Base-by-base conservation (phyloP, 768 basidiomycete genomes). In the Mycena sanguinolenta region DNA sequence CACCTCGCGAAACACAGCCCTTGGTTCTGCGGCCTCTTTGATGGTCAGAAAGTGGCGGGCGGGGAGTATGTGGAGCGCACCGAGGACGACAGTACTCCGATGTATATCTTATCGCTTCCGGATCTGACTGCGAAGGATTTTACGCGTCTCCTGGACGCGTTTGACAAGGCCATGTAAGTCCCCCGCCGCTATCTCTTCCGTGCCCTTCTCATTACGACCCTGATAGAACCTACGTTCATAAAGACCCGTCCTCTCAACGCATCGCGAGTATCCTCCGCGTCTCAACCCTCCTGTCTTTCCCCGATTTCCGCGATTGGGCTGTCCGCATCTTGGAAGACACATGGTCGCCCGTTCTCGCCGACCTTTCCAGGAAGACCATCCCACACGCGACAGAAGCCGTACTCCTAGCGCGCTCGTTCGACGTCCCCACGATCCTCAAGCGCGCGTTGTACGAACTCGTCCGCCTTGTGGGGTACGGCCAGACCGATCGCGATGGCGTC, bases 361-460 rank as follows among this genome's bases (percentile, higher is more conserved):
- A 73, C 21, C 58, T 84, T 58, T 66, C 75, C 16, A 32, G 63
- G 16, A 58, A 70, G 27, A 65, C 57, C 12, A 44, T 77, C 50
- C 68, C 75, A 0, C 65, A 76, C 52, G 83, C 82, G 1, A 75
- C 75, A 1, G 78, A 79, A 58, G 80, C 76, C 16, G 72, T 84
- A 38, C 62, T 74, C 50, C 75, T 85, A 55, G 82, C 81, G 16
- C 78, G 78, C 21, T 25, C 69, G 16, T 80, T 73, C 69, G 76
- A 74, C 38, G 70, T 82, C 23, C 77, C 76, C 28, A 30, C 57
- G 8, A 74, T 84, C 7, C 77, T 79, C 21, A 83, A 83, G 55
- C 76, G 80, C 57, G 79, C 83, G 6, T 78, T 81, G 67, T 85
- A 84, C 73, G 83, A 84, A 71, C 77, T 84, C 39, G 73, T 83